phyloP scores from a whole-genome alignment of 139 green algal genomes.

The Micromonas commoda region DNA sequence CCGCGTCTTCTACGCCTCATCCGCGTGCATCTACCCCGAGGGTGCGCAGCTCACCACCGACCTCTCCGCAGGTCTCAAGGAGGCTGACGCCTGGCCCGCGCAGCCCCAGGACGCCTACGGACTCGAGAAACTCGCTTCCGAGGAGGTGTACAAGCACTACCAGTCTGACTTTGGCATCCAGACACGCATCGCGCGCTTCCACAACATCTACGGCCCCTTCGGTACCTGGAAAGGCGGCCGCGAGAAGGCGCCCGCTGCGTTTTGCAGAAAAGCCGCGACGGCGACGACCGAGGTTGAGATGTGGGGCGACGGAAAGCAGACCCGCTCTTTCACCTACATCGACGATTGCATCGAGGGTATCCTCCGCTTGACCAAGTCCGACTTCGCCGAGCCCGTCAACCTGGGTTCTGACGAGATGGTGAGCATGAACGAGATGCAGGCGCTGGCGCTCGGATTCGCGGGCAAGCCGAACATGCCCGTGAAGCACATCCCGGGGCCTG shows the following conservation, averaged over 20 bases:
- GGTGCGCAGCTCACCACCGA: slow-evolving; percentile 80
- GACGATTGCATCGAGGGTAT: slow-evolving; percentile 99
- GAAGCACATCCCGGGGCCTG: slow-evolving; percentile 94
- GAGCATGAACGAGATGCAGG: slow-evolving; percentile 55
- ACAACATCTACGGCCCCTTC: slow-evolving; percentile 87
- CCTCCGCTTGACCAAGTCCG: slow-evolving; percentile 88
- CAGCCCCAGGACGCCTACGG: slow-evolving; percentile 98
- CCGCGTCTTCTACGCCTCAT: slow-evolving; percentile 96
- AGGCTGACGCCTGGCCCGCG: slow-evolving; percentile 88
- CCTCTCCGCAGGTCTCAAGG: slow-evolving; percentile 88
- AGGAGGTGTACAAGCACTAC: slow-evolving; percentile 99
- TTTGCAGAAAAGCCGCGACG: slow-evolving; percentile 93
- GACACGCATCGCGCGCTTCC: slow-evolving; percentile 79
- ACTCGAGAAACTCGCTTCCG: slow-evolving; percentile 93
- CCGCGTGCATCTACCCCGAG: slow-evolving; percentile 98
- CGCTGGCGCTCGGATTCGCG: slow-evolving; percentile 50
- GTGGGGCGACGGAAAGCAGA: slow-evolving; percentile 99
- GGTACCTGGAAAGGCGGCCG: slow-evolving; percentile 98
- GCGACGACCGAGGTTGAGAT: slow-evolving; percentile 88
- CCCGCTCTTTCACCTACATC: slow-evolving; percentile 98
- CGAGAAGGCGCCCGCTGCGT: slow-evolving; percentile 98
- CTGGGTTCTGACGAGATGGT: slow-evolving; percentile 93
- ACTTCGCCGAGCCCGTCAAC: slow-evolving; percentile 95
- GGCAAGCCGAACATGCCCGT: slow-evolving; percentile 70
- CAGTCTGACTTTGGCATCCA: slow-evolving; percentile 94